Evolutionary conservation across 129 eudicot genomes (phyloP).

Genomic region (Artemisia argyi): DNA sequence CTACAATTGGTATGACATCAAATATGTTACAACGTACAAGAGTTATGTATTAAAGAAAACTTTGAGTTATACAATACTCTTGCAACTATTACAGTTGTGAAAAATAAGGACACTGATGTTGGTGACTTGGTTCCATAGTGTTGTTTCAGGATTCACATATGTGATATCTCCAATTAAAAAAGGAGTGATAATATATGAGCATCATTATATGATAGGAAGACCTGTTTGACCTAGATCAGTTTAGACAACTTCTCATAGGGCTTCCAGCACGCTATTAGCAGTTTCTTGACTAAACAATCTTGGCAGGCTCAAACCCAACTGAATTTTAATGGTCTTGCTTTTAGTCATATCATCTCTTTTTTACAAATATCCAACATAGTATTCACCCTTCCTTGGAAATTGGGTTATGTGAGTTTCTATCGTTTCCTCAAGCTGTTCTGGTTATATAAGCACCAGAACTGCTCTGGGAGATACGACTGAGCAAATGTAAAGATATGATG

Average conservation of each 20-base stretch:
- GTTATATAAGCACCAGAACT: slow-evolving; percentile 51
- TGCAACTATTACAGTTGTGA: no score
- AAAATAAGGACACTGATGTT: no score
- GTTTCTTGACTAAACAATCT: slow-evolving; percentile 82
- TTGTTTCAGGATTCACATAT: no score
- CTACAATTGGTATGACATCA: no score
- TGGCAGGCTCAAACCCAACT: slow-evolving; percentile 70
- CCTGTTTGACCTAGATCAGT: background rate
- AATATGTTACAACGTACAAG: no score
- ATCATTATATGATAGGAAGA: no score
- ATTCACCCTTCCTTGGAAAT: slow-evolving; percentile 55
- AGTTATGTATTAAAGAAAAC: no score
- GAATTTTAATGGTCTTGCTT: slow-evolving; percentile 72
- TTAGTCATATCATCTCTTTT: slow-evolving; percentile 62
- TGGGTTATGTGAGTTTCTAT: slow-evolving; percentile 51
- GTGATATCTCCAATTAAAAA: no score
- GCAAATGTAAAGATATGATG: slow-evolving; percentile 64
- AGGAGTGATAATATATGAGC: no score
- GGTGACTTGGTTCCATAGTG: no score
- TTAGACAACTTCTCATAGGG: slow-evolving; percentile 38
- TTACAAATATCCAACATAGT: slow-evolving; percentile 66
- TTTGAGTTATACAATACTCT: no score
- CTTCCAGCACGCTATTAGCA: slow-evolving; percentile 56
- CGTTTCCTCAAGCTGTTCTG: slow-evolving; percentile 57
- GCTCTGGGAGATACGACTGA: slow-evolving; percentile 69